Evolutionary conservation across 352 stramenopile species (phyloP).

Genomic region (Phytophthora kernoviae): DNA sequence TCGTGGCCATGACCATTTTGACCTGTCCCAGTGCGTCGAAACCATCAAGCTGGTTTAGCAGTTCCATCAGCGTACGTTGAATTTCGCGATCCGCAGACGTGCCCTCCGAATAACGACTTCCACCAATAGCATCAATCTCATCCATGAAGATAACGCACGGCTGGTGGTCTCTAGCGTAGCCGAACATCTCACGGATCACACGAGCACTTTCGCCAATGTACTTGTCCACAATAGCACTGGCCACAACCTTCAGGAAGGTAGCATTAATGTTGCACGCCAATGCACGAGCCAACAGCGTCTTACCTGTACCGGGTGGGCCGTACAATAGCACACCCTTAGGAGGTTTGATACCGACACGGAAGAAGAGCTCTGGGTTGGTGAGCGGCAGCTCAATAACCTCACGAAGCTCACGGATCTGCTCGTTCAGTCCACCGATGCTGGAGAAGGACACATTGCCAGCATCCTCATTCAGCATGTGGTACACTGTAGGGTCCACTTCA

Average conservation of each 20-base stretch:
- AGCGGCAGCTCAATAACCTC: constrained; percentile 99
- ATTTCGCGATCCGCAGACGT: constrained; percentile 98
- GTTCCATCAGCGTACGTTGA: constrained; percentile 99
- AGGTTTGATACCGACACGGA: constrained; percentile 98
- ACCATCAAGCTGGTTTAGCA: constrained; percentile 99
- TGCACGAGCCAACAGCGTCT: constrained; percentile 98
- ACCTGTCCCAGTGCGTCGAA: constrained; percentile 98
- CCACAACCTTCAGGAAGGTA: constrained; percentile 99
- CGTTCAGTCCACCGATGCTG: constrained; percentile 98
- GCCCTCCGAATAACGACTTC: constrained; percentile 97
- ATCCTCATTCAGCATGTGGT: constrained; percentile 99
- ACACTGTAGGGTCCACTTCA: constrained; percentile 99
- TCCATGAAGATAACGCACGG: constrained; percentile 99
- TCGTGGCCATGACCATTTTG: constrained; percentile 99
- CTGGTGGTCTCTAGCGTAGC: constrained; percentile 96
- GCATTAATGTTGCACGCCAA: constrained; percentile 99
- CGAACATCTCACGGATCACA: constrained; percentile 99
- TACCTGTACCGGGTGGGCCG: constrained; percentile 98
- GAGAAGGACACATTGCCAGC: constrained; percentile 97
- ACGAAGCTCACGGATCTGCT: constrained; percentile 98
- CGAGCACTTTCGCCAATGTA: constrained; percentile 99
- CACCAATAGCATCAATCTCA: constrained; percentile 99
- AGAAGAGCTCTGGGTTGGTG: constrained; percentile 99
- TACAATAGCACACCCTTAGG: constrained; percentile 98
- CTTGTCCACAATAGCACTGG: constrained; percentile 99